phyloP scores from a whole-genome alignment of 2,329 filamentous ascomycete genomes.

The Arthrobotrys musiformis region DNA sequence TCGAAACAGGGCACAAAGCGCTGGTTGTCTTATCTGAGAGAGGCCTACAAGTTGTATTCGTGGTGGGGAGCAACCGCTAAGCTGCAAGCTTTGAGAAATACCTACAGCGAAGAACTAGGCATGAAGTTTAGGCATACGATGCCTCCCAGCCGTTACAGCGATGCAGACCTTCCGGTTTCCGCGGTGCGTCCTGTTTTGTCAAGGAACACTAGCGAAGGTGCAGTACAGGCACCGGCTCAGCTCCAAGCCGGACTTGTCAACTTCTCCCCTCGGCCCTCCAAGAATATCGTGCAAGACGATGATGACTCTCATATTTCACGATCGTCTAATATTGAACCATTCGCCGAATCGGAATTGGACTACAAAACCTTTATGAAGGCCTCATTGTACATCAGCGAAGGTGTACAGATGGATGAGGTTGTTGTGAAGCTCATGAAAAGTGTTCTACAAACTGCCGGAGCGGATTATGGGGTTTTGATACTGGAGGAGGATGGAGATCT shows the following conservation, averaged over 20 bases:
- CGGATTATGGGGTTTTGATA: slow-evolving; percentile 60
- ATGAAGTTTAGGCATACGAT: slow-evolving; percentile 49
- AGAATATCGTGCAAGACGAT: slow-evolving; percentile 57
- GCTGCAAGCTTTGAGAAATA: slow-evolving; percentile 57
- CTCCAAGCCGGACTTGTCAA: slow-evolving; percentile 11
- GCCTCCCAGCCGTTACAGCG: slow-evolving; percentile 8
- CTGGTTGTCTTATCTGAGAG: slow-evolving; percentile 57
- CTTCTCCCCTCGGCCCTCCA: slow-evolving; percentile 32
- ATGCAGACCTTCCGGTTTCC: slow-evolving; percentile 27
- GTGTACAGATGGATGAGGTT: slow-evolving; percentile 59
- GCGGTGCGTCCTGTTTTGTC: slow-evolving; percentile 34
- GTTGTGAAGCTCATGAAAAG: slow-evolving; percentile 60
- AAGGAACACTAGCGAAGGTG: slow-evolving; percentile 52
- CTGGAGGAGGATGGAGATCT: slow-evolving; percentile 59
- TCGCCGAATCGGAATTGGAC: slow-evolving; percentile 59
- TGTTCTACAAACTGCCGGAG: slow-evolving; percentile 59
- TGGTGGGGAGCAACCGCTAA: slow-evolving; percentile 59
- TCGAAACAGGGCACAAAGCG: slow-evolving; percentile 57
- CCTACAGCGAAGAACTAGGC: slow-evolving; percentile 58
- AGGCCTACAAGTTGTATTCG: slow-evolving; percentile 58
- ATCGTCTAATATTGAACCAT: slow-evolving; percentile 57
- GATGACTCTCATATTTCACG: slow-evolving; percentile 57
- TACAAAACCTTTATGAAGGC: slow-evolving; percentile 60
- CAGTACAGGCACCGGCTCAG: slow-evolving; percentile 43
- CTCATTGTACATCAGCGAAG: slow-evolving; percentile 59